phyloP scores from a whole-genome alignment of 257 asterid species.

The Coffea canephora region DNA sequence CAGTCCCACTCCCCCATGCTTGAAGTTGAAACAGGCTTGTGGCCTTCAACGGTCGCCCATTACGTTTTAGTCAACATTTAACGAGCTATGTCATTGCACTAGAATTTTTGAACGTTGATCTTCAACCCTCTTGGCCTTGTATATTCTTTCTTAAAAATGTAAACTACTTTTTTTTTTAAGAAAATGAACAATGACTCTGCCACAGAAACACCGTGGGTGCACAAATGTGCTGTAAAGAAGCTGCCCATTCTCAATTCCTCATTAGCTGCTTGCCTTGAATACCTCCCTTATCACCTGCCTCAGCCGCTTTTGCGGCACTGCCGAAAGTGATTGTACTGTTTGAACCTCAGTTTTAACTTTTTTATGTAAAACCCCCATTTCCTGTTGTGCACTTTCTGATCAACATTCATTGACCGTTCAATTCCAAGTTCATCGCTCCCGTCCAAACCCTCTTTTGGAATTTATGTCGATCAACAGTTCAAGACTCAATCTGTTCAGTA shows the following conservation, averaged over 20 bases:
- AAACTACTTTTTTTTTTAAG: too few relatives aligned
- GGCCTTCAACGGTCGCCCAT: background rate
- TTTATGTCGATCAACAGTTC: background rate
- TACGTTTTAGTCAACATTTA: background rate
- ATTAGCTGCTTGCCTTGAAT: background rate
- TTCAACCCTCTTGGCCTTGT: too few relatives aligned
- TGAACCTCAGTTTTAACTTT: background rate
- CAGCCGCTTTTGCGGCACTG: background rate
- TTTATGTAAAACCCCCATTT: constrained; percentile 2
- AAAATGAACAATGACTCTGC: background rate
- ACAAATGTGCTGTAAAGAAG: background rate
- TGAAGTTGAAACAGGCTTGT: background rate
- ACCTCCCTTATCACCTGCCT: background rate
- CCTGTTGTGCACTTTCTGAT: background rate
- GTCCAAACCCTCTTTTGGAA: background rate
- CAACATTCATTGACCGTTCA: background rate
- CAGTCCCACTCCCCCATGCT: too few relatives aligned
- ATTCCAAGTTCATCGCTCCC: background rate
- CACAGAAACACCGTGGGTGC: background rate
- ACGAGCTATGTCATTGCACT: background rate
- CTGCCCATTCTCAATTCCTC: background rate
- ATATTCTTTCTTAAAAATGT: too few relatives aligned
- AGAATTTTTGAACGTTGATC: background rate
- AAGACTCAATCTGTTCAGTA: background rate
- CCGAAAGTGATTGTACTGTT: constrained; percentile 8